Conservation (phyloP, 805 yeast genomes). For the Wickerhamomyces mucosus region DNA sequence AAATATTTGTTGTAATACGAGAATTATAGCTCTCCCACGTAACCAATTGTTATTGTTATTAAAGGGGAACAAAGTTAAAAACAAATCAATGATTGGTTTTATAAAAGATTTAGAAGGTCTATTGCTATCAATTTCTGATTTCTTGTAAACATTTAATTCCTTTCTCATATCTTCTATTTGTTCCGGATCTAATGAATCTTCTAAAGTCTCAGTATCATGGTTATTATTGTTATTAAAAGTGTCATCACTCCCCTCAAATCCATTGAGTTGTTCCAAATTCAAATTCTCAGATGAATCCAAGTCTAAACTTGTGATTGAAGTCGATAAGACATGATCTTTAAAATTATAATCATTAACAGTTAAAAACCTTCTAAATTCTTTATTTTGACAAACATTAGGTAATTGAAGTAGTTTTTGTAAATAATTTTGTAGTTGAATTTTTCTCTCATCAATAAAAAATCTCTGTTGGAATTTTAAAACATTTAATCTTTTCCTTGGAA, state of each 20-base stretch:
- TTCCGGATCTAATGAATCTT: conserved; percentile 1
- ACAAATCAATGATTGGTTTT: conserved; percentile 72
- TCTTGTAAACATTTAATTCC: conserved; percentile 36
- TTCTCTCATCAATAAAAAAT: conserved; percentile 55
- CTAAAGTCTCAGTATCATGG: conserved; percentile 10
- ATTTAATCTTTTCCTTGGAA: conserved; percentile 41
- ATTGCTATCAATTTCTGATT: conserved; percentile 7
- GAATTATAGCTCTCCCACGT: conserved; percentile 73
- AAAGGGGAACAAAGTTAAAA: conserved; percentile 60
- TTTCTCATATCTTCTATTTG: conserved; percentile 40
- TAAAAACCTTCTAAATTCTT: conserved; percentile 64
- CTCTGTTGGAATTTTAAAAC: conserved; percentile 65
- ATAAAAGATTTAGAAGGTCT: conserved; percentile 42
- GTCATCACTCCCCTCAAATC: conserved; percentile 11
- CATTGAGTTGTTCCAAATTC: conserved; percentile 14
- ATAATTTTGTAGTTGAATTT: conserved; percentile 51
- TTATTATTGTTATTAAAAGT: conserved; percentile 4
- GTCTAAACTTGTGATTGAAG: neutral
- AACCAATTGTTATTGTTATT: conserved; percentile 64
- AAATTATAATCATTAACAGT: conserved; percentile 29
- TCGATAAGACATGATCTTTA: neutral
- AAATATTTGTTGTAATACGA: conserved; percentile 73
- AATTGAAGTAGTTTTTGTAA: conserved; percentile 45
- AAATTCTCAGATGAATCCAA: conserved; percentile 6
- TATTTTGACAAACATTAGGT: conserved; percentile 66